A percentile compares a stretch with the other conserved stretches of the same genome.
Conservation (phyloP, 2,329 filamentous ascomycete genomes). For the Fusarium subglutinans region DNA sequence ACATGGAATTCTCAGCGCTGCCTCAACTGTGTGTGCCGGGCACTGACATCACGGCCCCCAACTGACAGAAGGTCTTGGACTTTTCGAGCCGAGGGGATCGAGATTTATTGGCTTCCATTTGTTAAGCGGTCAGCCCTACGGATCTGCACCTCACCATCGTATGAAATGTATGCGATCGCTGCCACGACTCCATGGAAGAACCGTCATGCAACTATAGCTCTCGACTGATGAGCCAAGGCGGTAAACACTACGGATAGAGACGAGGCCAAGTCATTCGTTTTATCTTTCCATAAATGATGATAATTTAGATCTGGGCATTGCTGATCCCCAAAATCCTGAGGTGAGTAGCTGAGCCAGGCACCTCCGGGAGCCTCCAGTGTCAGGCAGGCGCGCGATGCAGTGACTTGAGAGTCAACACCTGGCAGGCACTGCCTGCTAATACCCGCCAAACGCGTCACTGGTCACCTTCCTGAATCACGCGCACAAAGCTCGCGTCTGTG, state of each 20-base stretch:
- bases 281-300: rapidly evolving
- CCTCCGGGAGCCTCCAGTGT: not conserved
- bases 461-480: no score
- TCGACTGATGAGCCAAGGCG: rapidly evolving
- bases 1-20: not conserved
- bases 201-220: not conserved
- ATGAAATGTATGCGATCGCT: not conserved
- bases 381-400: not conserved
- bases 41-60: not conserved
- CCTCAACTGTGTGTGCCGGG: rapidly evolving
- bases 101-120: not conserved
- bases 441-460: rapidly evolving
- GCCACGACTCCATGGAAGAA: not conserved
- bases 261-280: rapidly evolving
- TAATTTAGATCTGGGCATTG: not conserved
- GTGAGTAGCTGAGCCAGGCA: not conserved
- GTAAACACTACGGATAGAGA: rapidly evolving
- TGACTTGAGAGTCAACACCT: rapidly evolving
- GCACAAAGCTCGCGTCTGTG: no score
- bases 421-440: not conserved
- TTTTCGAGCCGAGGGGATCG: rapidly evolving
- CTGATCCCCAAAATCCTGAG: rapidly evolving
- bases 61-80: not conserved
- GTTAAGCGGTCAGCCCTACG: not conserved
- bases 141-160: not conserved